Percentiles rank a stretch among this genome's conserved stretches.
These are phyloP conservation scores for Cenococcum geophilum DNA, from an alignment of 495 filamentous ascomycete genomes.

Conservation along the genomic window DNA sequence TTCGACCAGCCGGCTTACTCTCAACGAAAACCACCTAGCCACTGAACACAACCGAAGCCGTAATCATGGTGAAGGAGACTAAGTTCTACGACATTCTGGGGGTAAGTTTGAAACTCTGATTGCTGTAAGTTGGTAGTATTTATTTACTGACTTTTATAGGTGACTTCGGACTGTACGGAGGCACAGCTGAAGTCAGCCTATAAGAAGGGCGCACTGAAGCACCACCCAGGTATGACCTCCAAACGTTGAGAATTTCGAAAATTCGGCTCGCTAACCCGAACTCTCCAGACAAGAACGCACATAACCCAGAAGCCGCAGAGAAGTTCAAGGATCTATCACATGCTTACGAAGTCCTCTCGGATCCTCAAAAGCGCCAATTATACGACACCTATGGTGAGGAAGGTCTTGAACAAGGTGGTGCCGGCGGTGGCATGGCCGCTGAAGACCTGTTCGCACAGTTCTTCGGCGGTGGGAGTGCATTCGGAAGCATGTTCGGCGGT, in stretches of 20 bases:
- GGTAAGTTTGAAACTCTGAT: conserved; percentile 50
- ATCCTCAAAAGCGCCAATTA: conserved; percentile 78
- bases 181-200: conserved; percentile 83
- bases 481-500: conserved; percentile 75
- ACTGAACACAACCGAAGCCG: conserved; percentile 2
- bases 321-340: conserved; percentile 98
- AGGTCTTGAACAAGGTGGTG: conserved; percentile 82
- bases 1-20: neutral
- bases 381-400: conserved; percentile 99
- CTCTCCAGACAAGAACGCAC: conserved; percentile 80
- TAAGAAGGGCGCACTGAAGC: conserved; percentile 82
- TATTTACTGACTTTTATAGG: conserved; percentile 47
- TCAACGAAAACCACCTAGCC: neutral
- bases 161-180: conserved; percentile 64
- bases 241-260: neutral
- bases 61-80: conserved; percentile 79
- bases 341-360: conserved; percentile 90
- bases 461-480: conserved; percentile 76
- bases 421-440: conserved; percentile 81
- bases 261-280: neutral
- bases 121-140: neutral
- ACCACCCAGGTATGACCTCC: conserved; percentile 69
- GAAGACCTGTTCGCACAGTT: conserved; percentile 97
- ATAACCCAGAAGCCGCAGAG: conserved; percentile 87
- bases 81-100: conserved; percentile 82